These are phyloP conservation scores for Melanomma pulvis-pyrius DNA, from an alignment of 495 filamentous ascomycete species.

Conservation along the genomic window DNA sequence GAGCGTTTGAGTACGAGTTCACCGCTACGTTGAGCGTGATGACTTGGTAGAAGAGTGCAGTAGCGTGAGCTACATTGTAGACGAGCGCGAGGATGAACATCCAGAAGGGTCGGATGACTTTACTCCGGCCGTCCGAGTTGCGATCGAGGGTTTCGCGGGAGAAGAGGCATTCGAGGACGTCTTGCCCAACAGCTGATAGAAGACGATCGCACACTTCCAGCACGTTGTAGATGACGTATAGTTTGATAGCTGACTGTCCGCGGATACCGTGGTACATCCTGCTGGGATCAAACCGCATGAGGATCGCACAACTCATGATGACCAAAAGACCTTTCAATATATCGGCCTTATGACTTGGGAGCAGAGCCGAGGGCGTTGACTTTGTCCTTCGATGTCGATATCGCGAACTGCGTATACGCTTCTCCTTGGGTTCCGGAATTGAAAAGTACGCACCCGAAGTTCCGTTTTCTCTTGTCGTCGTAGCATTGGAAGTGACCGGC, in stretches of 20 bases:
- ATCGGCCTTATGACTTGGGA: constrained; percentile 91
- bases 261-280: constrained; percentile 98
- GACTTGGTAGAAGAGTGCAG: constrained; percentile 91
- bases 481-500: constrained; percentile 5
- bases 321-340: constrained; percentile 87
- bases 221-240: constrained; percentile 98
- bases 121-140: constrained; percentile 84
- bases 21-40: constrained; percentile 97
- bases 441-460: background rate
- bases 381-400: constrained; percentile 73
- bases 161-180: constrained; percentile 94
- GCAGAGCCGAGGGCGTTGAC: constrained; percentile 79
- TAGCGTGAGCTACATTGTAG: constrained; percentile 86
- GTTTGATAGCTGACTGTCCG: constrained; percentile 93
- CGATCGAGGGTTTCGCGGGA: constrained; percentile 89
- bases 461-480: constrained; percentile 32
- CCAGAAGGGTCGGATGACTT: constrained; percentile 85
- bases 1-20: constrained; percentile 96
- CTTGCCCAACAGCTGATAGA: constrained; percentile 87
- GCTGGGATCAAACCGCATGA: constrained; percentile 94
- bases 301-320: constrained; percentile 74
- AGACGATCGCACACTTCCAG: constrained; percentile 87
- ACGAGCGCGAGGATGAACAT: constrained; percentile 85
- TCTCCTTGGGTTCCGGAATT: constrained; percentile 27
- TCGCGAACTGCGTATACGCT: constrained; percentile 37